Percentiles rank a stretch among this genome's conserved stretches.
Evolutionary conservation across 163 green algal species (phyloP).

Genomic region (Prototheca cutis): DNA sequence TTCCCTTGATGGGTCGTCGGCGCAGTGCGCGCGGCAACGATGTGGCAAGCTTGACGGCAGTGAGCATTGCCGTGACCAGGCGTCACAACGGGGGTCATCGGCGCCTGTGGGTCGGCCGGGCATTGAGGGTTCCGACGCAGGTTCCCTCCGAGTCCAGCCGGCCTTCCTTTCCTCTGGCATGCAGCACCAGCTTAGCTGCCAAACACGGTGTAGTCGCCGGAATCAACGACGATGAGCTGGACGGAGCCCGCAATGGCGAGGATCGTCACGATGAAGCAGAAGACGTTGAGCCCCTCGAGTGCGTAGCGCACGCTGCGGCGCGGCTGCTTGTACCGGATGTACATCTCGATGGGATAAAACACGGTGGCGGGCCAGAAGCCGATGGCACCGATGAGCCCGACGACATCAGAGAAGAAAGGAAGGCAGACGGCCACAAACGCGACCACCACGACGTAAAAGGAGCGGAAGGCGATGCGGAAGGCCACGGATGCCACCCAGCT

Average conservation of each 20-base stretch:
- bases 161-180: too few relatives aligned
- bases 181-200: conserved; percentile 2
- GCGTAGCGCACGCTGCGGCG: background rate
- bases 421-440: conserved; percentile 26
- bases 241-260: conserved; percentile 16
- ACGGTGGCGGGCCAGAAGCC: conserved; percentile 40
- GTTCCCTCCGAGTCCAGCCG: too few relatives aligned
- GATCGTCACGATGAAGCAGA: conserved; percentile 30
- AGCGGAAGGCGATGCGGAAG: conserved; percentile 25
- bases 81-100: too few relatives aligned
- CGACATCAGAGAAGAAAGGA: conserved; percentile 36
- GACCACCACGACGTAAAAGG: conserved; percentile 22
- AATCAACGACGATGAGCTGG: conserved; percentile 11
- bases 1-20: too few relatives aligned
- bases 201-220: conserved; percentile 3
- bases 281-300: conserved; percentile 21
- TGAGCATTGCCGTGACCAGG: too few relatives aligned
- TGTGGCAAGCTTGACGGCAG: too few relatives aligned
- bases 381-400: conserved; percentile 33
- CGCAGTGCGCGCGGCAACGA: too few relatives aligned
- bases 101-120: too few relatives aligned
- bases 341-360: conserved; percentile 32
- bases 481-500: background rate
- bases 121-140: too few relatives aligned
- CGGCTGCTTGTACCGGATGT: conserved; percentile 4